Percentiles rank a stretch among this genome's conserved stretches.
Conservation (phyloP, 345 rosid species). For the Nasturtium officinale region DNA sequence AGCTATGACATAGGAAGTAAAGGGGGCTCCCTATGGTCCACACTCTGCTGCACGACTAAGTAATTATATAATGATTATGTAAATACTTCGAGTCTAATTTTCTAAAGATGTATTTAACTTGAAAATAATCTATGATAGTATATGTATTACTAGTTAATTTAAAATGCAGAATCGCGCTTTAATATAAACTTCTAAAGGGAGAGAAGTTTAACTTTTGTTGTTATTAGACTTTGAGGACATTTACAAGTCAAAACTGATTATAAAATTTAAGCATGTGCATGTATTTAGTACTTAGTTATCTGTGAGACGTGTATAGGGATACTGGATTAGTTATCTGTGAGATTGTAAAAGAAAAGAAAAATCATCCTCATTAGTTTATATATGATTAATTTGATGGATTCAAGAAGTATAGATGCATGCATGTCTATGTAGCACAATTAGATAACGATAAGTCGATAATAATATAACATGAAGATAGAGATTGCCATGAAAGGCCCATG, state of each 20-base stretch:
- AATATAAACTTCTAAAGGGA: not conserved
- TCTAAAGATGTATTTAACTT: not conserved
- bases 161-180: not conserved
- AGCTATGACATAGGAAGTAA: constrained; percentile 1
- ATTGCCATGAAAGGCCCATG: constrained; percentile 39
- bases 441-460: constrained; percentile 19
- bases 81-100: not conserved
- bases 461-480: constrained; percentile 29
- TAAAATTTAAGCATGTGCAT: constrained; percentile 23
- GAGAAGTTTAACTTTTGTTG: not conserved
- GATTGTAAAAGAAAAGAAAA: not conserved
- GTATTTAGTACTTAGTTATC: constrained; percentile 1
- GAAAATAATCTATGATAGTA: constrained; percentile 3
- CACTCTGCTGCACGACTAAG: constrained; percentile 8
- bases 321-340: not conserved
- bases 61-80: constrained; percentile 2
- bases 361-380: not conserved
- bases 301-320: not conserved
- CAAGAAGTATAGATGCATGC: constrained; percentile 32
- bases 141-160: not conserved
- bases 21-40: constrained; percentile 27
- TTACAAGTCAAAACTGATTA: not conserved
- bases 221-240: constrained; percentile 12
- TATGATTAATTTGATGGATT: not conserved
- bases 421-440: constrained; percentile 37